Evolutionary conservation across 2,329 filamentous ascomycete species (phyloP), one percentile per base, ranked within the genome.

Genomic region (Xylariaceae sp.): DNA sequence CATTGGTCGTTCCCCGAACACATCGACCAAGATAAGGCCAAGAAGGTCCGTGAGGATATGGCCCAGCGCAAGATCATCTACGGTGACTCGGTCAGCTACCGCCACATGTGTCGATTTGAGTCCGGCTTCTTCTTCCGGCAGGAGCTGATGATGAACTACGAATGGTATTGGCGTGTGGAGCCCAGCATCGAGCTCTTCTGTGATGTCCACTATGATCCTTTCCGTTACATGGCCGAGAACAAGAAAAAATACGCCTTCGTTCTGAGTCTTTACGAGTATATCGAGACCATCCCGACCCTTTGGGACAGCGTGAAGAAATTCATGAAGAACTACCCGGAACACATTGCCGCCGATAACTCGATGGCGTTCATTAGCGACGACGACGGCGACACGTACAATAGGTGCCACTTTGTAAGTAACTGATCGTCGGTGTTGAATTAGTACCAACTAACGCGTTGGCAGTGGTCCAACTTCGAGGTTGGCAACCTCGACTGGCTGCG

Each of bases 401-500:
- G 91, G 68, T 99, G 94, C 75, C 94, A 99, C 70, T 96, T 99
- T 69, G 88, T 92, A 80, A 71, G 87, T 78, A 38, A 14, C 47
- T 32, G 11, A 18, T 6, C 33, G 45, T 35, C 30, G 15, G 18
- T 39, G 10, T 31, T 17, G 31, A 12, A 9, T 18, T 11, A 3
- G 6, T 6, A 14, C 45, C 39, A 63, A 47, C 56, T 68, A 63
- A 70, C 59, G 67, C 58, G 12, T 7, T 42, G 55, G 7, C 52
- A 92, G 88, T 99, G 94, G 94, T 97, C 92, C 65, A 99, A 99
- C 77, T 99, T 99, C 61, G 94, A 99, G 70, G 86, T 99, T 60
- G 94, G 92, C 57, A 95, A 87, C 71, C 79, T 99, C 36, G 82
- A 95, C 64, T 99, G 94, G 90, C 82, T 99, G 47, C 86, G 94